Base-by-base conservation (phyloP, 805 yeast genomes). In the Candida loeiensis region DNA sequence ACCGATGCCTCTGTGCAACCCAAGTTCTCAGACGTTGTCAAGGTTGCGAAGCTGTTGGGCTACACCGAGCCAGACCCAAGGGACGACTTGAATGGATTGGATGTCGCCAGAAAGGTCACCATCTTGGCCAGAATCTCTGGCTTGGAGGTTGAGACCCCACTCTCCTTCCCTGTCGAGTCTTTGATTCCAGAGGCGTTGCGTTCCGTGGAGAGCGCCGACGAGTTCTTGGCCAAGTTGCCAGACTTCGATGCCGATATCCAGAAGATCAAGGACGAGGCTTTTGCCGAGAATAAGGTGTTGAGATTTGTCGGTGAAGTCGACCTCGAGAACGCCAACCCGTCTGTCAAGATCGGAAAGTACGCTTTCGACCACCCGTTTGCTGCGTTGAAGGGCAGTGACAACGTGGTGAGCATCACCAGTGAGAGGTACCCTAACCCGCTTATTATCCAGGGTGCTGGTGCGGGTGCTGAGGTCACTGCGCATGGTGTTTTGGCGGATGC, bases 11-110 rank as follows among this genome's bases (percentile, higher is more conserved):
- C 75, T 35, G 57, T 66, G 34, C 71, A 76, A 37, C 75, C 79
- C 45, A 85, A 84, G 59, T 93, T 90, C 63, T 88, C 97, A 18
- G 95, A 89, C 40, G 82, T 93, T 37, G 98, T 93, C 43, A 73
- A 76, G 47, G 80, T 80, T 35, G 99, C 99, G 39, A 91, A 91
- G 68, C 66, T 80, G 38, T 73, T 88, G 49, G 99, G 99, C 37
- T 93, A 88, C 76, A 91, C 97, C 30, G 99, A 93, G 69, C 99
- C 99, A 36, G 99, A 93, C 64, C 99, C 99, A 64, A 83, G 99
- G 69, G 99, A 93, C 63, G 99, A 93, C 61, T 78, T 93, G 64
- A 93, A 91, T 64, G 99, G 99, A 40, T 76, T 93, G 61, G 99
- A 93, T 59, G 96, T 93, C 45, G 99, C 99, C 32, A 84, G 99